phyloP scores from a whole-genome alignment of 169 alveolate genomes.

The Plasmodium cynomolgi region DNA sequence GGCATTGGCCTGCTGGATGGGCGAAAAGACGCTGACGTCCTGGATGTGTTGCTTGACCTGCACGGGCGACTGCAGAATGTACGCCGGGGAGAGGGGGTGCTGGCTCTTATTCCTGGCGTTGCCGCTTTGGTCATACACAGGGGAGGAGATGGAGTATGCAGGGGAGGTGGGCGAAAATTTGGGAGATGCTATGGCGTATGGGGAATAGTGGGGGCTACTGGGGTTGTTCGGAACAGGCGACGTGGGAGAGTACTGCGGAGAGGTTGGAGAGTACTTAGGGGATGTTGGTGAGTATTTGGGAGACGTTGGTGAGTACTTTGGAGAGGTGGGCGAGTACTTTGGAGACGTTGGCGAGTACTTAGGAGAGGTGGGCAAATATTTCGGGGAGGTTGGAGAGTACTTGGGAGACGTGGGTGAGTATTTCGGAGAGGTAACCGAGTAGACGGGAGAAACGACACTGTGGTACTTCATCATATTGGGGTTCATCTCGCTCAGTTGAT shows the following conservation, averaged over 20 bases:
- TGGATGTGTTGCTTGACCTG: slow-evolving; percentile 49
- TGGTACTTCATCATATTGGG: slow-evolving; percentile 5
- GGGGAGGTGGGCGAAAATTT: slow-evolving; percentile 90
- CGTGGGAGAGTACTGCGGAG: slow-evolving; percentile 83
- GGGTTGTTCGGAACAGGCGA: slow-evolving; percentile 74
- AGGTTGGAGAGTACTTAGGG: slow-evolving; percentile 91
- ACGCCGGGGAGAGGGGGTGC: slow-evolving; percentile 68
- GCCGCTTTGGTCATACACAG: slow-evolving; percentile 78
- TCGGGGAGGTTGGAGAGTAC: slow-evolving; percentile 84
- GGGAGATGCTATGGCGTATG: slow-evolving; percentile 41
- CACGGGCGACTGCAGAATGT: slow-evolving; percentile 60
- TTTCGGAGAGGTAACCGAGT: slow-evolving; percentile 91
- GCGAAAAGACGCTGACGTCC: slow-evolving; percentile 42
- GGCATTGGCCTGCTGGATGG: slow-evolving; percentile 47
- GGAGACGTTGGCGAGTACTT: slow-evolving; percentile 50
- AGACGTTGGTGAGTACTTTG: slow-evolving; percentile 89
- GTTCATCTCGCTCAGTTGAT: slow-evolving; percentile 78
- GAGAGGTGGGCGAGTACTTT: slow-evolving; percentile 80
- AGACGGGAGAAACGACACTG: slow-evolving; percentile 86
- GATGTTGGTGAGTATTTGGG: slow-evolving; percentile 93
- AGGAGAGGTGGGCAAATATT: slow-evolving; percentile 75
- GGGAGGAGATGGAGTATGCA: slow-evolving; percentile 88
- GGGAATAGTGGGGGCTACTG: slow-evolving; percentile 74
- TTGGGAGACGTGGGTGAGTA: slow-evolving; percentile 92
- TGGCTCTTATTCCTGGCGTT: neutral